These are phyloP conservation scores for Neurospora hispaniola DNA, from an alignment of 495 filamentous ascomycete species.

Conservation along the genomic window DNA sequence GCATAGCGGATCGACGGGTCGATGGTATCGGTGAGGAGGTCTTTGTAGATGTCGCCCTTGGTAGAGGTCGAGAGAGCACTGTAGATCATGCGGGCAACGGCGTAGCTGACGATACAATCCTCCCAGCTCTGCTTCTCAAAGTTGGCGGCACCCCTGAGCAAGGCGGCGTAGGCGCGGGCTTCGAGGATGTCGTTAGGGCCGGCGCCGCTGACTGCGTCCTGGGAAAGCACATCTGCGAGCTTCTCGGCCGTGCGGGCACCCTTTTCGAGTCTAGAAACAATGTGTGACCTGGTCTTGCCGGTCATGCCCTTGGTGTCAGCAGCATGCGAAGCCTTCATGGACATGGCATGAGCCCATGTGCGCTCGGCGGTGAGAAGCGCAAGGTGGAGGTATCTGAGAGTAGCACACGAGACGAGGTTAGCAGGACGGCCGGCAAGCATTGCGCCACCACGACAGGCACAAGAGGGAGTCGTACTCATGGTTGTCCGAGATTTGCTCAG, in stretches of 20 bases:
- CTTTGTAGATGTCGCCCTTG: constrained; percentile 67
- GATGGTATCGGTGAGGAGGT: constrained; percentile 72
- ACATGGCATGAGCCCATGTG: constrained; percentile 94
- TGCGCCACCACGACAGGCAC: background rate
- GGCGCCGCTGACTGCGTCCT: constrained; percentile 48
- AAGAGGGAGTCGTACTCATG: constrained; percentile 49
- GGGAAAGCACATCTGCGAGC: constrained; percentile 53
- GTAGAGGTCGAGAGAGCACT: constrained; percentile 47
- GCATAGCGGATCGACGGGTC: constrained; percentile 93
- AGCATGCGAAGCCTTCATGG: constrained; percentile 76
- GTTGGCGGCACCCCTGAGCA: constrained; percentile 59
- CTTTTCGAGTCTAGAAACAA: constrained; percentile 77
- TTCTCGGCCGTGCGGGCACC: constrained; percentile 58
- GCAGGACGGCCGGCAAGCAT: background rate
- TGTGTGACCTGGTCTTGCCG: constrained; percentile 72
- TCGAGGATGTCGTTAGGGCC: constrained; percentile 67
- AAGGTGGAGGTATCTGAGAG: constrained; percentile 60
- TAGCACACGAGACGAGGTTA: background rate
- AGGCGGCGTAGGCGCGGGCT: constrained; percentile 70
- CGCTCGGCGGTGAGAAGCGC: constrained; percentile 79
- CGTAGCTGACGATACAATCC: constrained; percentile 60
- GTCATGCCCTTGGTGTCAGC: constrained; percentile 68
- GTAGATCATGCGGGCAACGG: constrained; percentile 74
- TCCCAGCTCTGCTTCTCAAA: constrained; percentile 88
- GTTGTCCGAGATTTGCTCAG: constrained; percentile 66